Percentiles rank a stretch among this genome's conserved stretches.
These are phyloP conservation scores for Corymbia calophylla DNA, from an alignment of 441 rosid genomes.

Conservation along the genomic window DNA sequence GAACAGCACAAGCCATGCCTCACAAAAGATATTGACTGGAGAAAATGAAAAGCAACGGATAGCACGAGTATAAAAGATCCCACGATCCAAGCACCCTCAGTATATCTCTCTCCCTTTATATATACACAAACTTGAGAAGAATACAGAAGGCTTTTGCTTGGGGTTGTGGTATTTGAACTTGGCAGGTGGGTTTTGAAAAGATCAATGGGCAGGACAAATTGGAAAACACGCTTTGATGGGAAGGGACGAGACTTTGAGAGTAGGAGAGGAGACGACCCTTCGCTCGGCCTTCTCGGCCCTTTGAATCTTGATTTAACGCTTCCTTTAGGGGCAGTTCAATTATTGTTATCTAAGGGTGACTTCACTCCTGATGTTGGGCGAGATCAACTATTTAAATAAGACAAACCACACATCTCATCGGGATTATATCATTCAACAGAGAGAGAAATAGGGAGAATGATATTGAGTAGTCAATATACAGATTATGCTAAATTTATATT, in stretches of 20 bases:
- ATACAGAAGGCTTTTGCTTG: neutral
- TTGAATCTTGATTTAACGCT: neutral
- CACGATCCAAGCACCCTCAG: neutral
- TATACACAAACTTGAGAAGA: neutral
- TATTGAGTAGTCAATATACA: neutral
- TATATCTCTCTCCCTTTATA: neutral
- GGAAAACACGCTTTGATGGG: neutral
- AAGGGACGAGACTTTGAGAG: neutral
- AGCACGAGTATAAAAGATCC: neutral
- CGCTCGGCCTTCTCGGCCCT: neutral
- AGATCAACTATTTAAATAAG: neutral
- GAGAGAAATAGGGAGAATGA: neutral
- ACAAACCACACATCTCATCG: neutral
- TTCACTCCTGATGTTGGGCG: neutral
- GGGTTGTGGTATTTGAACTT: neutral
- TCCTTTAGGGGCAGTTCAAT: neutral
- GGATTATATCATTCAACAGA: neutral
- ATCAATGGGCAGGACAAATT: neutral
- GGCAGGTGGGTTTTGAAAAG: neutral
- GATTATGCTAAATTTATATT: neutral
- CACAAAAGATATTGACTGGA: neutral
- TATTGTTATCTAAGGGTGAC: neutral
- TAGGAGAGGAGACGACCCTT: neutral
- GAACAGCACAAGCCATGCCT: neutral
- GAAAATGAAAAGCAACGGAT: neutral